Evolutionary conservation across 2,329 filamentous ascomycete species (phyloP), one percentile per base, ranked within the genome.

Genomic region (Claviceps lovelessii): DNA sequence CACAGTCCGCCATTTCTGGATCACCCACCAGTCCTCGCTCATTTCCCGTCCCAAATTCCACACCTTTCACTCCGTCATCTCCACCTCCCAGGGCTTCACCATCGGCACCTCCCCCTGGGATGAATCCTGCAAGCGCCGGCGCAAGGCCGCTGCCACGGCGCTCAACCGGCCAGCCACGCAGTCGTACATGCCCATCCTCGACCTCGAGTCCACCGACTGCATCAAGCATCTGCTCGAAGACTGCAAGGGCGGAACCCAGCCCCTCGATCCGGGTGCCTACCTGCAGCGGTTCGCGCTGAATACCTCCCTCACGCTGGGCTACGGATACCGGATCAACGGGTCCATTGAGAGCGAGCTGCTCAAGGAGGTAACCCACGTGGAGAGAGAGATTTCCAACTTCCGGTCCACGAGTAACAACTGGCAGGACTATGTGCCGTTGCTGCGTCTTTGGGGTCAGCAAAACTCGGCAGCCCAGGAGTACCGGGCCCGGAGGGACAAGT

Each of bases 51-150:
- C 88, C 0, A 88, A 76, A 29, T 79, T 90, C 50, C 86, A 91
- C 67, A 91, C 87, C 0, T 91, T 90, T 67, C 87, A 90, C 68
- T 86, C 78, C 5, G 84, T 90, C 4, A 84, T 90, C 3, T 89
- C 86, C 1, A 81, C 76, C 39, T 87, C 84, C 0, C 84, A 89
- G 61, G 86, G 86, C 6, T 86, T 89, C 68, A 91, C 87, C 0
- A 89, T 93, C 57, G 88, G 88, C 1, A 89, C 87, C 0, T 90
- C 86, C 0, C 87, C 88, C 0, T 93, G 87, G 84, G 86, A 90
- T 58, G 86, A 89, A 52, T 88, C 83, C 2, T 88, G 85, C 70
- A 91, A 90, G 67, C 74, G 76, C 29, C 78, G 86, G 10, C 80
- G 88, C 58, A 90, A 89, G 71, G 86, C 85, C 0, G 87, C 86